Evolutionary conservation across 1,284 basidiomycete species (phyloP), one percentile per base, ranked within the genome.

Genomic region (Malassezia nana): DNA sequence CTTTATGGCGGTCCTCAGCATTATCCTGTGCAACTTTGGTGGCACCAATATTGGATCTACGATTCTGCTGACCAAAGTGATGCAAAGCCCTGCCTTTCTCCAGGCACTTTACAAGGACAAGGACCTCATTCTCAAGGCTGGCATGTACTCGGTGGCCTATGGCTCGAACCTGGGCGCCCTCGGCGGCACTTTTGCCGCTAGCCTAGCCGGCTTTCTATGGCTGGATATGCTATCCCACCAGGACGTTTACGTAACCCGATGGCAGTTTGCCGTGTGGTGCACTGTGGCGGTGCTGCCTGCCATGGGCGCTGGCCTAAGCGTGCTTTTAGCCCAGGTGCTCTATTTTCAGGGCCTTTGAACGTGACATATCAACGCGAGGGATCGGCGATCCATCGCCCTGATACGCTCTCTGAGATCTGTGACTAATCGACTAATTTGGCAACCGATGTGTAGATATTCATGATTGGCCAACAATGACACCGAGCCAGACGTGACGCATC

Each of bases 31-130:
- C 76, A 94, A 94, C 69, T 80, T 82, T 44, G 83, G 86, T 20
- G 90, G 90, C 0, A 95, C 91, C 9, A 95, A 95, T 74, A 95
- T 96, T 52, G 92, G 91, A 35, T 87, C 89, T 2, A 95, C 91
- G 0, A 92, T 98, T 68, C 79, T 98, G 25, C 81, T 95, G 20
- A 82, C 83, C 39, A 78, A 83, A 39, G 78, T 83, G 30, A 70
- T 83, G 6, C 78, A 78, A 57, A 67, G 74, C 29, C 69, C 57
- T 42, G 59, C 55, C 15, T 72, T 67, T 33, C 20, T 47, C 2
- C 22, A 42, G 6, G 18, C 30, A 2, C 31, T 65, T 2, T 31
- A 46, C 16, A 10, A 31, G 7, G 13, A 13, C 1, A 60, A 57
- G 31, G 31, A 55, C 10, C 44, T 64, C 12, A 75, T 49, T 74